A percentile compares a stretch with the other conserved stretches of the same genome.
These are phyloP conservation scores for Pichia sp. DNA, from an alignment of 1,139 yeast genomes.

Conservation along the genomic window DNA sequence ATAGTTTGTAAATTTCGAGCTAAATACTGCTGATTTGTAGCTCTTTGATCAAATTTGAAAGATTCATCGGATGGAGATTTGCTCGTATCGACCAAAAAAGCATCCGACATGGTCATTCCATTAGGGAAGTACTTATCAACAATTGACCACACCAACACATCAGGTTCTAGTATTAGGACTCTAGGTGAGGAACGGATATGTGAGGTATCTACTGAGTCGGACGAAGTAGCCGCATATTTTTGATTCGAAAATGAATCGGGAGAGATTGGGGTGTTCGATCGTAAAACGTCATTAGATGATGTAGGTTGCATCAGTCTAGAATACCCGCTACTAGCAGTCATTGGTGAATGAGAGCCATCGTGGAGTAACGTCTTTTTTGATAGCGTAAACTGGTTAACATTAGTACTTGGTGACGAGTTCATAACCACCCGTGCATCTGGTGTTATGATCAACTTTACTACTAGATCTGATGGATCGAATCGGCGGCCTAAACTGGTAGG, in stretches of 20 bases:
- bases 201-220: conserved; percentile 14
- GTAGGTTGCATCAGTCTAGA: conserved; percentile 11
- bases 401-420: neutral
- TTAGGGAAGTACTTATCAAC: conserved; percentile 59
- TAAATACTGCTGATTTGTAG: neutral
- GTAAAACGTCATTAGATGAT: conserved; percentile 9
- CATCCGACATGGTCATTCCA: conserved; percentile 68
- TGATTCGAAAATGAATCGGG: conserved; percentile 12
- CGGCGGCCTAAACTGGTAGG: conserved; percentile 62
- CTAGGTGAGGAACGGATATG: neutral
- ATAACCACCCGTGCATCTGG: neutral
- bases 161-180: conserved; percentile 51
- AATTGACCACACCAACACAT: conserved; percentile 54
- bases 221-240: conserved; percentile 5
- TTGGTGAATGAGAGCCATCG: conserved; percentile 9
- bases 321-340: neutral
- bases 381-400: neutral
- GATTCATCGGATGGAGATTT: conserved; percentile 5
- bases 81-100: conserved; percentile 48
- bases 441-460: conserved; percentile 37
- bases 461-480: conserved; percentile 68
- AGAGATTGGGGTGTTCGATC: conserved; percentile 15
- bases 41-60: conserved; percentile 1
- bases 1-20: neutral
- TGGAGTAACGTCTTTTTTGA: neutral